Percentiles rank a stretch among this genome's conserved stretches.
These are phyloP conservation scores for Puya raimondii DNA, from an alignment of 176 grass and related monocot species.

Conservation along the genomic window DNA sequence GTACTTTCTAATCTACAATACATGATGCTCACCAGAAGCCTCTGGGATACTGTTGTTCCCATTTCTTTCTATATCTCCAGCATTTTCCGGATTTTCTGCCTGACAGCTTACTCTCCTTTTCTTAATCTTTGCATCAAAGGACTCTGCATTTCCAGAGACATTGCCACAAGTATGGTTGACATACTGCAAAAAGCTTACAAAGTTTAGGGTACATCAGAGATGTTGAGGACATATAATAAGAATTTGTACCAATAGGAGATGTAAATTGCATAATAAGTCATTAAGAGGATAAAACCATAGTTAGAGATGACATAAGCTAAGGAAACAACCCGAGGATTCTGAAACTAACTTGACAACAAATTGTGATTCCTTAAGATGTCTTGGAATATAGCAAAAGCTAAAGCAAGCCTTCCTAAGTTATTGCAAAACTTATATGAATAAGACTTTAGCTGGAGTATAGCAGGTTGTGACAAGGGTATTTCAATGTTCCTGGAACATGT, in stretches of 20 bases:
- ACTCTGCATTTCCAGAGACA: constrained; percentile 21
- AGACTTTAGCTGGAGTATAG: neutral
- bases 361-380: neutral
- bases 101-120: constrained; percentile 68
- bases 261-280: neutral
- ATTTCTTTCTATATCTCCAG: constrained; percentile 26
- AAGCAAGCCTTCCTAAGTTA: neutral
- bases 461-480: neutral
- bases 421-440: neutral
- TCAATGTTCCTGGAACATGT: neutral
- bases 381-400: neutral
- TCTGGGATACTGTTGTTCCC: constrained; percentile 17
- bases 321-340: neutral
- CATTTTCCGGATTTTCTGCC: constrained; percentile 20
- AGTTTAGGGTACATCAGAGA: neutral
- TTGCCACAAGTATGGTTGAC: constrained; percentile 24
- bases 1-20: neutral
- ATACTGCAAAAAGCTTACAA: constrained; percentile 41
- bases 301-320: neutral
- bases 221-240: neutral
- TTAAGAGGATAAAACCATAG: neutral
- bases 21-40: constrained; percentile 34
- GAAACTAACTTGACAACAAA: neutral
- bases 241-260: neutral
- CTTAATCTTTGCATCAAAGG: constrained; percentile 38